Base-by-base conservation (phyloP, 2,329 filamentous ascomycete species). In the Aspergillus ochraceus region DNA sequence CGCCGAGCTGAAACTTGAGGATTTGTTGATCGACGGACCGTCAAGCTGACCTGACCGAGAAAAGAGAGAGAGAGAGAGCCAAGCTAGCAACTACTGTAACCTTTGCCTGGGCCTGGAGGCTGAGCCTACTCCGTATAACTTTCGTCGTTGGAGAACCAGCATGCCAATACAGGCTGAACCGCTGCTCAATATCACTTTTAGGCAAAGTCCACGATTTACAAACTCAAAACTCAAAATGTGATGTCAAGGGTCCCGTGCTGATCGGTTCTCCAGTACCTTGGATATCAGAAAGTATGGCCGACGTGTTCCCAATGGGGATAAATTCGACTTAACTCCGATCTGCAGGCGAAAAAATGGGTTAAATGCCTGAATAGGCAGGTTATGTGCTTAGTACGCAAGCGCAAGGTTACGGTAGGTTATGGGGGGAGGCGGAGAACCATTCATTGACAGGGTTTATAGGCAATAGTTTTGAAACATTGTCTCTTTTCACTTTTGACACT, bases 1-100 rank as follows among this genome's bases (percentile, higher is more conserved):
- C 17, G 36, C 36, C 36, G 57, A 55, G 36, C 60, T 60, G 58
- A 61, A 57, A 61, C 59, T 57, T 53, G 57, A 50, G 49, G 54
- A 49, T 49, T 55, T 51, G 49, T 59, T 49, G 53, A 55, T 55
- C 53, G 53, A 55, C 53, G 29, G 6, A 55, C 45, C 26, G 36
- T 55, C 53, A 47, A 55, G 47, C 45, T 55, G 42, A 45, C 30
- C n/a, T 5, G 26, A 26, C 6, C 26, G 26, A 29, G 8, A 29
- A 1, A 29, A 29, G 8, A 29, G 6, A 29, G 8, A 29, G 8
- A 29, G 26, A 29, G 26, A 29, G 26, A 9, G 26, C 26, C 26
- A 42, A 42, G 17, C 36, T 42, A 42, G 36, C 36, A 42, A 14
- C 32, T 36, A 36, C 10, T 36, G 32, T 36, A 36, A 14, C 14